phyloP scores from a whole-genome alignment of 768 basidiomycete species.

The Paxillus rubicundulus region DNA sequence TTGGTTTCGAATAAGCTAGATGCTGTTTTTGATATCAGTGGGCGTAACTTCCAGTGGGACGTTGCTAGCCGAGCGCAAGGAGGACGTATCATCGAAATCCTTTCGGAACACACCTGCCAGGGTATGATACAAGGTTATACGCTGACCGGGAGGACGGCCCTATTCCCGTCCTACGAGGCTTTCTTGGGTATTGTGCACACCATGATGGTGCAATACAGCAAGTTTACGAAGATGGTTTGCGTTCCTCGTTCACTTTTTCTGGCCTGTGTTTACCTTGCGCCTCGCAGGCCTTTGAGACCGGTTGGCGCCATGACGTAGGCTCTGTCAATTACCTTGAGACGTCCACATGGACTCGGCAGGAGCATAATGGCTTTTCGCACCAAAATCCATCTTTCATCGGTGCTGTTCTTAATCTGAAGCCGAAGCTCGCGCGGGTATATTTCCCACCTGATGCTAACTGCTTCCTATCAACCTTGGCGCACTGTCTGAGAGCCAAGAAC shows the following conservation, averaged over 20 bases:
- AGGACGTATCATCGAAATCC: constrained; percentile 84
- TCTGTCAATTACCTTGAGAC: constrained; percentile 88
- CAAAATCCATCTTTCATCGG: constrained; percentile 87
- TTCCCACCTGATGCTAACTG: constrained; percentile 91
- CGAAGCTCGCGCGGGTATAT: constrained; percentile 69
- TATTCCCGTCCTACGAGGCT: constrained; percentile 90
- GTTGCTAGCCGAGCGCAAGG: constrained; percentile 59
- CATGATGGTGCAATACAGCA: constrained; percentile 88
- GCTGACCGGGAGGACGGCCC: constrained; percentile 77
- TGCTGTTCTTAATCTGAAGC: constrained; percentile 78
- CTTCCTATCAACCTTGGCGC: constrained; percentile 77
- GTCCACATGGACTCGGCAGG: constrained; percentile 81
- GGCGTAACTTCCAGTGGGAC: constrained; percentile 89
- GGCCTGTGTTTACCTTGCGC: not conserved
- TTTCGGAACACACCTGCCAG: constrained; percentile 86
- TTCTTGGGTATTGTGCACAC: constrained; percentile 89
- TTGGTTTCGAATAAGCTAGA: constrained; percentile 87
- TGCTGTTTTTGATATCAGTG: constrained; percentile 64
- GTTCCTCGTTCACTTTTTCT: not conserved
- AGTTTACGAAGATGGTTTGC: constrained; percentile 79
- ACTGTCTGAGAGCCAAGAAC: constrained; percentile 81
- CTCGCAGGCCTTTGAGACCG: constrained; percentile 50
- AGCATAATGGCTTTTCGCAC: constrained; percentile 89
- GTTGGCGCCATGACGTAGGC: constrained; percentile 69
- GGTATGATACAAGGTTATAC: constrained; percentile 93